These are phyloP conservation scores for Grosmannia penicillata DNA, from an alignment of 2,329 filamentous ascomycete genomes.

Conservation along the genomic window DNA sequence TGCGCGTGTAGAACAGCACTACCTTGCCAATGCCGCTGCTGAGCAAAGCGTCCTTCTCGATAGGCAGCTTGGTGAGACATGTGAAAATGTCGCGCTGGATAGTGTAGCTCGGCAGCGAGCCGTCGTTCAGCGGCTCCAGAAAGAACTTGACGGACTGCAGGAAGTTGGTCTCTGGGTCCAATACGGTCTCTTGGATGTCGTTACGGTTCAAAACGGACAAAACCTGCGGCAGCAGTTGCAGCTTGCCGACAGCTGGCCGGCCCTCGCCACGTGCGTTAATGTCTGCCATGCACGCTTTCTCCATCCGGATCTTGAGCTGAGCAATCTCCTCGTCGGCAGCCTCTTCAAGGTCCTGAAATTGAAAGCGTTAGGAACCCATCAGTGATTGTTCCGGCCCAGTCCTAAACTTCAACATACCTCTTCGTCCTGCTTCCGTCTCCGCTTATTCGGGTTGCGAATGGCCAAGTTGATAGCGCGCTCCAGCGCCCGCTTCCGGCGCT, in stretches of 20 bases:
- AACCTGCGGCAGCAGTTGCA: constrained; percentile 86
- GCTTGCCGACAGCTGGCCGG: constrained; percentile 77
- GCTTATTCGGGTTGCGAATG: constrained; percentile 63
- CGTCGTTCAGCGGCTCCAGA: constrained; percentile 87
- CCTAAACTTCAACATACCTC: constrained; percentile 44
- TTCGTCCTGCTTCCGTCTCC: constrained; percentile 69
- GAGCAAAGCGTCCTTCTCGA: constrained; percentile 79
- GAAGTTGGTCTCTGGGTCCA: constrained; percentile 91
- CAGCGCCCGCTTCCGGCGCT: constrained; percentile 69
- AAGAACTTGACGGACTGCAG: constrained; percentile 94
- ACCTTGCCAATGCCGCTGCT: constrained; percentile 94
- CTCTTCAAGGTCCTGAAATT: constrained; percentile 64
- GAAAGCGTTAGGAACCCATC: background rate
- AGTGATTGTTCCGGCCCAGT: too few species aligned
- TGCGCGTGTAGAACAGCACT: constrained; percentile 92
- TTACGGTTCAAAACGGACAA: constrained; percentile 79
- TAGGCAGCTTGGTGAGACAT: constrained; percentile 64
- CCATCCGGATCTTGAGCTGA: constrained; percentile 78
- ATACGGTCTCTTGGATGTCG: constrained; percentile 66
- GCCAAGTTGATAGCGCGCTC: constrained; percentile 80
- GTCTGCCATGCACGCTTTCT: constrained; percentile 74
- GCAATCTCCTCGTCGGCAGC: constrained; percentile 84
- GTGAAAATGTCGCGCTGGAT: constrained; percentile 91
- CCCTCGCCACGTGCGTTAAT: constrained; percentile 66
- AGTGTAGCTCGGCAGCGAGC: constrained; percentile 86